Conservation (phyloP, 108 stramenopile species). For the Cyclotella kingstonii region DNA sequence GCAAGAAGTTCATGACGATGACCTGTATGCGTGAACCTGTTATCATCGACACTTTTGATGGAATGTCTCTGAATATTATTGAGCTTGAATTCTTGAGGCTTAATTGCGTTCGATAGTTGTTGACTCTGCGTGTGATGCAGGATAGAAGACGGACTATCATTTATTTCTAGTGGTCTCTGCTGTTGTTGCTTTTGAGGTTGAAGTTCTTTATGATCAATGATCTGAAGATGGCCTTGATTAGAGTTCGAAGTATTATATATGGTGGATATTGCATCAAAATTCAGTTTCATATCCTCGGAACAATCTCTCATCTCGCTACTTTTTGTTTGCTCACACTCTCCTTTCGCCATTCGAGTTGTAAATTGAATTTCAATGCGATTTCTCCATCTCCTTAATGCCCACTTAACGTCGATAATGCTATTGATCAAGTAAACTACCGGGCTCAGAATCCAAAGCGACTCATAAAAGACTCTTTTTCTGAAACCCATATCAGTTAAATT, state of each 20-base stretch:
- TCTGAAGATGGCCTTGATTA: no score
- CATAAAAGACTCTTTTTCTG: conserved; percentile 13
- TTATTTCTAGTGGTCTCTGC: no score
- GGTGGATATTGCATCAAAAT: no score
- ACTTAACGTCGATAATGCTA: conserved; percentile 30
- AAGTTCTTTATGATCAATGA: no score
- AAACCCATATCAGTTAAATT: neutral
- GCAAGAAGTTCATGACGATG: conserved; percentile 28
- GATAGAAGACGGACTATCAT: no score
- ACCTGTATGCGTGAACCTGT: conserved; percentile 28
- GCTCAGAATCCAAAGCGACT: conserved; percentile 30
- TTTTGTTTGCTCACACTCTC: neutral
- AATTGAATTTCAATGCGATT: neutral
- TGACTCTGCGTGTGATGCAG: no score
- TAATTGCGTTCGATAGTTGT: no score
- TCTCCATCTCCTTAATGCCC: conserved; percentile 16
- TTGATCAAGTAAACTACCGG: conserved; percentile 35
- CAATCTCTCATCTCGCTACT: neutral
- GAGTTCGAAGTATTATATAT: no score
- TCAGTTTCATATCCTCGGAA: no score
- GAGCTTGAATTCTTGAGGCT: no score
- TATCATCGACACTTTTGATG: conserved; percentile 16
- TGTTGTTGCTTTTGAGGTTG: no score
- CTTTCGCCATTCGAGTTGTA: conserved; percentile 1
- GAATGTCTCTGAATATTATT: neutral